Conservation (phyloP, 441 rosid species). For the Eutrema salsugineum region DNA sequence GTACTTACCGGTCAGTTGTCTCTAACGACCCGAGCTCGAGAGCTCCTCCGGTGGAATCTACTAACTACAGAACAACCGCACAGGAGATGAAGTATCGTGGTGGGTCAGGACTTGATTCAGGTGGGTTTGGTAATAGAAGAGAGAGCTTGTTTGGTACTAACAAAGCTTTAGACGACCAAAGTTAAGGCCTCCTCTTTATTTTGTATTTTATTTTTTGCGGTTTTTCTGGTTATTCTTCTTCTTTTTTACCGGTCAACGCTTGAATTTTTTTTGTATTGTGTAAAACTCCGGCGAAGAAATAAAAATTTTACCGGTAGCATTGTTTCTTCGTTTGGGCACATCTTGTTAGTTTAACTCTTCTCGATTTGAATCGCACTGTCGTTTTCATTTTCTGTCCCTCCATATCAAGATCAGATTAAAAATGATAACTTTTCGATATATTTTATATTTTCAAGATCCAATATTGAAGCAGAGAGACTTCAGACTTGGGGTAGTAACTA, state of each 20-base stretch:
- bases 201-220: background rate
- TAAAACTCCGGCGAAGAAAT: constrained; percentile 10
- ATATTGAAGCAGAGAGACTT: background rate
- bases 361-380: background rate
- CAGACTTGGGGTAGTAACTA: background rate
- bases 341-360: background rate
- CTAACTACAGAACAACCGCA: constrained; percentile 47
- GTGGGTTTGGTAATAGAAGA: constrained; percentile 61
- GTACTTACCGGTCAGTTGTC: constrained; percentile 50
- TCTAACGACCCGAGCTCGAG: constrained; percentile 49
- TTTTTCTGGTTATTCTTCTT: background rate
- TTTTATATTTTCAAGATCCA: constrained; percentile 4
- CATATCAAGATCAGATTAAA: background rate
- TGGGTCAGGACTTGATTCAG: constrained; percentile 47
- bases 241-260: constrained; percentile 4
- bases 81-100: constrained; percentile 50
- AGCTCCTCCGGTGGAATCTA: constrained; percentile 46
- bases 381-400: background rate
- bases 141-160: constrained; percentile 52
- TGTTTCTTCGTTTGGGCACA: background rate
- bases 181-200: constrained; percentile 7
- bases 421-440: background rate
- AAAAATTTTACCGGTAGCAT: background rate
- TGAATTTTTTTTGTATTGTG: background rate
- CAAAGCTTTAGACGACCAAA: constrained; percentile 50